A percentile compares a stretch with the other conserved stretches of the same genome.
These are phyloP conservation scores for Oryza coarctata DNA, from an alignment of 176 grass and related monocot genomes.

Conservation along the genomic window DNA sequence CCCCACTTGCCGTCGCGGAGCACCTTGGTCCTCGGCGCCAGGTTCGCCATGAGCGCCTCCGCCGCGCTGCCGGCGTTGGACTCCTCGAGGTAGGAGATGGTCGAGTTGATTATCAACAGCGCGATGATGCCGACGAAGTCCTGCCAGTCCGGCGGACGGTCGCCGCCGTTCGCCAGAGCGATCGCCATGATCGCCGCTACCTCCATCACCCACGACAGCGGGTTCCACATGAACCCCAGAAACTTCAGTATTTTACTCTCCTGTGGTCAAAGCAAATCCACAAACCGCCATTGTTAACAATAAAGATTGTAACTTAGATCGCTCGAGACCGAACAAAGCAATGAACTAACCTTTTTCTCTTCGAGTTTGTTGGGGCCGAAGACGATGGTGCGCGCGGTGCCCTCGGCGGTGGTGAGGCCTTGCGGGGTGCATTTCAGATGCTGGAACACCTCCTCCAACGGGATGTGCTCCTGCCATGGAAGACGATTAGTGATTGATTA, in stretches of 20 bases:
- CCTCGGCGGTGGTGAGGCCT: conserved; percentile 65
- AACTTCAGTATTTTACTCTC: conserved; percentile 92
- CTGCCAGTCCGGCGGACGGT: conserved; percentile 88
- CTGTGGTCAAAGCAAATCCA: conserved; percentile 26
- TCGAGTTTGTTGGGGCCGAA: conserved; percentile 98
- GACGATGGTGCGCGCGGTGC: conserved; percentile 48
- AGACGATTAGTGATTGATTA: not conserved
- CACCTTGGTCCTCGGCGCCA: conserved; percentile 85
- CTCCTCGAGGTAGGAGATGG: conserved; percentile 85
- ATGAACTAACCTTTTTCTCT: conserved; percentile 65
- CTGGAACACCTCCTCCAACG: conserved; percentile 86
- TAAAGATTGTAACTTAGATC: not conserved
- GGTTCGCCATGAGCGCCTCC: conserved; percentile 86
- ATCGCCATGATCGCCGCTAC: conserved; percentile 89
- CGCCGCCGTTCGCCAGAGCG: conserved; percentile 62
- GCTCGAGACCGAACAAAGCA: too few relatives aligned
- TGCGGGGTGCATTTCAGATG: conserved; percentile 55
- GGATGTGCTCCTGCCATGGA: conserved; percentile 70
- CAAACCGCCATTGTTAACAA: not conserved
- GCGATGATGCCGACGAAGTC: conserved; percentile 90
- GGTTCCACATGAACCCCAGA: conserved; percentile 99
- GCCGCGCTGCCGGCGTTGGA: conserved; percentile 84
- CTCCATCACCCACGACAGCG: conserved; percentile 98
- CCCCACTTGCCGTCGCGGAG: conserved; percentile 71
- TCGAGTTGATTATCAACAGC: conserved; percentile 74